These are phyloP conservation scores for Earliella scabrosa DNA, from an alignment of 1,284 basidiomycete genomes.

Conservation along the genomic window DNA sequence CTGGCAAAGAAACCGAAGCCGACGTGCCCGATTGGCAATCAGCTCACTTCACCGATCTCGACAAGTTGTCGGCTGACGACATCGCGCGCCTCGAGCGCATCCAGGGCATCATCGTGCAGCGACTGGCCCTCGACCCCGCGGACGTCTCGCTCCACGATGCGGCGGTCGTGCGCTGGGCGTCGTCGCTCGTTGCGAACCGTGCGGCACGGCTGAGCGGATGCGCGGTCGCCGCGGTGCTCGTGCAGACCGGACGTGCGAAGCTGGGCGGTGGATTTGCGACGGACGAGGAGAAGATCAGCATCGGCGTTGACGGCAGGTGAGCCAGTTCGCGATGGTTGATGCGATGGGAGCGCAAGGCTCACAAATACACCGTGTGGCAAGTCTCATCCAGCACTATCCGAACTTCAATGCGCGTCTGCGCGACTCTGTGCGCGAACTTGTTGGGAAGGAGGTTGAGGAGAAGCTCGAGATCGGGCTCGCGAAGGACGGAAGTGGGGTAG, in stretches of 20 bases:
- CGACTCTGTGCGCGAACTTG: conserved; percentile 72
- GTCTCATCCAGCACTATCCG: conserved; percentile 91
- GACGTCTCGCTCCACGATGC: conserved; percentile 71
- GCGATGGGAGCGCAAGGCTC: not conserved
- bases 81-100: conserved; percentile 51
- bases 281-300: conserved; percentile 59
- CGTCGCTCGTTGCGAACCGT: conserved; percentile 77
- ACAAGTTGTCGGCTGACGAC: conserved; percentile 28
- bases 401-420: conserved; percentile 80
- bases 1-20: too few relatives aligned
- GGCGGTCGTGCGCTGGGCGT: conserved; percentile 84
- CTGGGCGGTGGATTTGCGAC: conserved; percentile 44
- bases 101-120: conserved; percentile 61
- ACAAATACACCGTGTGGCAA: conserved; percentile 35
- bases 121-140: conserved; percentile 58
- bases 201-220: conserved; percentile 86
- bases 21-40: conserved; percentile 24
- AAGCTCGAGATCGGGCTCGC: conserved; percentile 88
- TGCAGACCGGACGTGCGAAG: conserved; percentile 76
- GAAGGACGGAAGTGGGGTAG: conserved; percentile 97
- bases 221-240: conserved; percentile 85
- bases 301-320: conserved; percentile 91
- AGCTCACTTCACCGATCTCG: conserved; percentile 33
- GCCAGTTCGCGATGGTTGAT: conserved; percentile 2
- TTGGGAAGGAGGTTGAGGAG: conserved; percentile 82